phyloP scores from a whole-genome alignment of 441 rosid species.

The Populus hybrid region DNA sequence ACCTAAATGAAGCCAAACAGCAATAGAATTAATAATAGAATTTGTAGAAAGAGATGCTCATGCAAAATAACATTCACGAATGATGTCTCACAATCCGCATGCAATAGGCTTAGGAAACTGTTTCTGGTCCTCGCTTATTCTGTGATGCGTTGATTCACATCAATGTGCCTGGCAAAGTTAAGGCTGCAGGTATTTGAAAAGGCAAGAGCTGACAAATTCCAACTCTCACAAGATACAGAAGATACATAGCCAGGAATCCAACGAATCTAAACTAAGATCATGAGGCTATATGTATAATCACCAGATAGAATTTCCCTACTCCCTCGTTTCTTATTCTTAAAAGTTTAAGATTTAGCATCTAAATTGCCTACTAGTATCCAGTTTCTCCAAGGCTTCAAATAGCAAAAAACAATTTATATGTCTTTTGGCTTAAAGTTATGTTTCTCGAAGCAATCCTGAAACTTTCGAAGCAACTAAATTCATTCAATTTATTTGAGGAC shows the following conservation, averaged over 20 bases:
- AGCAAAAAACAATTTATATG: too few relatives aligned
- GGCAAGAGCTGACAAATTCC: neutral
- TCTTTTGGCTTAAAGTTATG: neutral
- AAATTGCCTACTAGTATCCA: too few relatives aligned
- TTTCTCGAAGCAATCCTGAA: neutral
- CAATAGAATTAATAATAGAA: neutral
- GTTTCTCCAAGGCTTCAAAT: too few relatives aligned
- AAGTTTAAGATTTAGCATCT: too few relatives aligned
- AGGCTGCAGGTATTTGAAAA: neutral
- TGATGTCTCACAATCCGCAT: neutral
- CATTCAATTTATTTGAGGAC: neutral
- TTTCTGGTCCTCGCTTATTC: neutral
- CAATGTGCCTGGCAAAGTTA: neutral
- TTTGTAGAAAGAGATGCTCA: neutral
- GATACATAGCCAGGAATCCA: neutral
- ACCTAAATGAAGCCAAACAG: conserved; percentile 29
- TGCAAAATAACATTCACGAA: neutral
- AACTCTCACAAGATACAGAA: neutral
- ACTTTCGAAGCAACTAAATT: neutral
- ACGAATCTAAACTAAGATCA: neutral
- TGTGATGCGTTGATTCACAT: neutral
- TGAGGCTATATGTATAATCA: neutral
- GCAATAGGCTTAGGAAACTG: neutral
- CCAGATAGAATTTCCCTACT: neutral
- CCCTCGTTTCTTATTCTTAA: neutral